phyloP scores from a whole-genome alignment of 768 basidiomycete species.

The Coprinellus micaceus region DNA sequence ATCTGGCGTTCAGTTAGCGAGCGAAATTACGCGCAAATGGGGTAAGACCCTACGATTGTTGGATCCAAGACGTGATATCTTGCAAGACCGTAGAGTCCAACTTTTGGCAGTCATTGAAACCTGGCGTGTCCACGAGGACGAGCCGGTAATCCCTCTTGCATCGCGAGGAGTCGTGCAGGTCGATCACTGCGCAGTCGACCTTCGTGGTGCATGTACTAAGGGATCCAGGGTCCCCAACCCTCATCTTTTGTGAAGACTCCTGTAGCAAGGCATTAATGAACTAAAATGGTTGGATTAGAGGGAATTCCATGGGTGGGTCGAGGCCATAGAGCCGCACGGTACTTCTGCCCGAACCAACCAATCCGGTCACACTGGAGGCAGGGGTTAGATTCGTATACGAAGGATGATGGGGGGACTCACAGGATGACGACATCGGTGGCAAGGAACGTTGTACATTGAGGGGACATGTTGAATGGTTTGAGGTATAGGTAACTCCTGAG shows the following conservation, averaged over 20 bases:
- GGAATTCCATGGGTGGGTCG: not conserved
- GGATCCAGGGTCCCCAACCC: not conserved
- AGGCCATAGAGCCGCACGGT: not conserved
- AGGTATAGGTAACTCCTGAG: too few species aligned
- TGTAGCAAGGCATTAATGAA: not conserved
- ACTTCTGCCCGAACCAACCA: not conserved
- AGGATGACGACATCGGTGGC: too few species aligned
- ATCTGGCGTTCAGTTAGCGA: not conserved
- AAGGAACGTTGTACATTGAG: too few species aligned
- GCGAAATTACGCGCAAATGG: not conserved
- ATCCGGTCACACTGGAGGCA: not conserved
- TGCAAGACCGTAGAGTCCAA: constrained; percentile 20
- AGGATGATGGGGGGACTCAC: too few species aligned
- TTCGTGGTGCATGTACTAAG: not conserved
- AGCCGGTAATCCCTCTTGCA: not conserved
- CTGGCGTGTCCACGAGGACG: constrained; percentile 23
- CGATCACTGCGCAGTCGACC: not conserved
- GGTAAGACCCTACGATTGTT: not conserved
- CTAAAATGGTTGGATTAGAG: not conserved
- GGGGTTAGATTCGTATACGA: too few species aligned
- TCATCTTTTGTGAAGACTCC: not conserved
- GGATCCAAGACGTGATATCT: constrained; percentile 21
- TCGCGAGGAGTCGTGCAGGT: not conserved
- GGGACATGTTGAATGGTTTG: too few species aligned
- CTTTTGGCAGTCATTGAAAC: constrained; percentile 22